Base-by-base conservation (phyloP, 2,329 filamentous ascomycete species). In the Microdochium bolleyi region DNA sequence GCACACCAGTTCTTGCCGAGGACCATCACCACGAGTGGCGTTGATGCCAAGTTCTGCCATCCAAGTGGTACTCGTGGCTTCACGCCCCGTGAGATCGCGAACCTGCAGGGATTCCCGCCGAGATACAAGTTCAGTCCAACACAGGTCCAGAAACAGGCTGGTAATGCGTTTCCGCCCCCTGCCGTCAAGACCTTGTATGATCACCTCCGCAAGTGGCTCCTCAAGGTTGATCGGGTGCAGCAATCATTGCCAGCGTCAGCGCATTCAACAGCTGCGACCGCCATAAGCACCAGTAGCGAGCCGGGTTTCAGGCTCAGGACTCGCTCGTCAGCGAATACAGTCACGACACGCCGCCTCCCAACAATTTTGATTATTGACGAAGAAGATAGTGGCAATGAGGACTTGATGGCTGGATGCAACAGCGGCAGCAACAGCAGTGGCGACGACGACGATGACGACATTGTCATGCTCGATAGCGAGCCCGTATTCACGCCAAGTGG, bases 101-200 rank as follows among this genome's bases (percentile, higher is more conserved):
- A 72, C 1, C 63, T 92, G 0, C 85, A 89, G 56, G 83, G 83
- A 0, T 92, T 92, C 51, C 85, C 86, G 0, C 51, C 65, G 0
- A 61, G 67, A 1, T 83, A 88, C 62, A 62, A 63, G 0, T 91
- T 92, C 60, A 52, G 66, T 0, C 70, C 70, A 0, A 70, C 63
- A 0, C 63, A 62, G 14, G 70, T 82, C 3, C 76, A 75, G 52
- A 77, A 74, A 56, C 87, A 90, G 63, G 87, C 91, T 55, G 88
- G 88, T 0, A 92, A 92, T 59, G 88, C 88, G 0, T 89, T 92
- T 10, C 85, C 89, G 0, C 80, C 87, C 0, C 67, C 68, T 16
- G 75, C 78, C 0, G 80, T 80, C 2, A 64, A 67, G 30, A 64
- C 73, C 0, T 57, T 81, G 0, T 80, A 77, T 55, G 57, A 64